phyloP scores from a whole-genome alignment of 495 filamentous ascomycete species.

The Aspergillus affinis region DNA sequence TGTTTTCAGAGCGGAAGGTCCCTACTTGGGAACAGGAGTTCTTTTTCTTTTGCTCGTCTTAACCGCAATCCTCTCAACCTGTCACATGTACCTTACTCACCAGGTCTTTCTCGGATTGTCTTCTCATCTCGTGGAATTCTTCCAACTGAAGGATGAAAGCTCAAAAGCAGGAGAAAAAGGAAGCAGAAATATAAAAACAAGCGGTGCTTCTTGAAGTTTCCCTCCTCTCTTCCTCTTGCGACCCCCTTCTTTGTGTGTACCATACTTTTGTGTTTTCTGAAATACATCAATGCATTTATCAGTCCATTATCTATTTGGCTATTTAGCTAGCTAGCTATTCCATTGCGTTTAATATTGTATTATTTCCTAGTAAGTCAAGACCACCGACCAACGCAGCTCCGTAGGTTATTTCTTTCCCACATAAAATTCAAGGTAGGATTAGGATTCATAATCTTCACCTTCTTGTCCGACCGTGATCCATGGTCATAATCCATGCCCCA shows the following conservation, averaged over 20 bases:
- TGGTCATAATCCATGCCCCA: no score
- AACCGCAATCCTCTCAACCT: background rate
- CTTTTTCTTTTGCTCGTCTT: background rate
- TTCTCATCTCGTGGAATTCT: background rate
- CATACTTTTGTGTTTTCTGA: background rate
- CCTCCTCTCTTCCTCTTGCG: background rate
- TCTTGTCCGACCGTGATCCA: no score
- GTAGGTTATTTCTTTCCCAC: no score
- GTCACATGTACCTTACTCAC: background rate
- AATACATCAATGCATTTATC: background rate
- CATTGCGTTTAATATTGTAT: no score
- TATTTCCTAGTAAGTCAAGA: no score
- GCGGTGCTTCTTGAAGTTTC: background rate
- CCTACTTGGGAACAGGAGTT: background rate
- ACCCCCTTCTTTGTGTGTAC: background rate
- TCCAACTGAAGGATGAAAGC: background rate
- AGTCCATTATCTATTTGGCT: no score
- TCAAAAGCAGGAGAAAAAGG: background rate
- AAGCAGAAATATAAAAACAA: background rate
- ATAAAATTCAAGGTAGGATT: no score
- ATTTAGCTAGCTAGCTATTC: no score
- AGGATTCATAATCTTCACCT: no score
- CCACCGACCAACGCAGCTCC: no score
- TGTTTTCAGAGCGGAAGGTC: conserved; percentile 3
- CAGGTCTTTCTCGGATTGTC: background rate